These are phyloP conservation scores for Oryza rufipogon DNA, from an alignment of 176 grass and related monocot genomes.

Conservation along the genomic window DNA sequence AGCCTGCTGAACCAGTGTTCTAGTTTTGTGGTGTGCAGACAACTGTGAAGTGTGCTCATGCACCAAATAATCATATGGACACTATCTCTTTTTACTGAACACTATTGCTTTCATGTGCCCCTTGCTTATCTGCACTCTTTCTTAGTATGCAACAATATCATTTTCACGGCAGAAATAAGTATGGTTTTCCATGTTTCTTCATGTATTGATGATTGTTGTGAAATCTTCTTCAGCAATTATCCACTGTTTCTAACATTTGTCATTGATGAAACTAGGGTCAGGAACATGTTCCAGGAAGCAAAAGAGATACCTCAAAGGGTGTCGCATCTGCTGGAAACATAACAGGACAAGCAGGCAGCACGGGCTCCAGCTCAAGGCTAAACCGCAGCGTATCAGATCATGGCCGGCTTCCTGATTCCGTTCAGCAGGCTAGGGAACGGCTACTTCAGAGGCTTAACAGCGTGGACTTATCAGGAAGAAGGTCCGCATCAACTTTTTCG, in stretches of 20 bases:
- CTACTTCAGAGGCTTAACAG: constrained; percentile 67
- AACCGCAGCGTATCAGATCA: constrained; percentile 38
- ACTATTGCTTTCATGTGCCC: background rate
- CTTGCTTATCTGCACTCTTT: background rate
- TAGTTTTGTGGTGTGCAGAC: background rate
- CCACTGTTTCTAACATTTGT: background rate
- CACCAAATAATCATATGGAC: background rate
- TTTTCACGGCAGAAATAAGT: background rate
- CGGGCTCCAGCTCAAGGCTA: constrained; percentile 10
- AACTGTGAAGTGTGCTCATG: background rate
- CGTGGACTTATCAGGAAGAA: constrained; percentile 59
- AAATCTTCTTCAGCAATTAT: background rate
- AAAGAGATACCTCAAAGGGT: constrained; percentile 30
- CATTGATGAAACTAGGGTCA: constrained; percentile 19
- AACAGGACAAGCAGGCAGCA: constrained; percentile 4
- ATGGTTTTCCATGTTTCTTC: background rate
- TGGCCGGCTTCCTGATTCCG: constrained; percentile 67
- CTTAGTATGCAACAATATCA: background rate
- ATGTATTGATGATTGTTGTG: background rate
- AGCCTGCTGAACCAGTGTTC: background rate
- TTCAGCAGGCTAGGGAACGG: constrained; percentile 71
- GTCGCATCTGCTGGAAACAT: constrained; percentile 18
- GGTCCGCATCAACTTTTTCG: constrained; percentile 6
- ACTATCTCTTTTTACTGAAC: background rate
- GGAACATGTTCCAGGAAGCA: constrained; percentile 38